phyloP scores from a whole-genome alignment of 345 rosid species.

The Rhizophora apiculata region DNA sequence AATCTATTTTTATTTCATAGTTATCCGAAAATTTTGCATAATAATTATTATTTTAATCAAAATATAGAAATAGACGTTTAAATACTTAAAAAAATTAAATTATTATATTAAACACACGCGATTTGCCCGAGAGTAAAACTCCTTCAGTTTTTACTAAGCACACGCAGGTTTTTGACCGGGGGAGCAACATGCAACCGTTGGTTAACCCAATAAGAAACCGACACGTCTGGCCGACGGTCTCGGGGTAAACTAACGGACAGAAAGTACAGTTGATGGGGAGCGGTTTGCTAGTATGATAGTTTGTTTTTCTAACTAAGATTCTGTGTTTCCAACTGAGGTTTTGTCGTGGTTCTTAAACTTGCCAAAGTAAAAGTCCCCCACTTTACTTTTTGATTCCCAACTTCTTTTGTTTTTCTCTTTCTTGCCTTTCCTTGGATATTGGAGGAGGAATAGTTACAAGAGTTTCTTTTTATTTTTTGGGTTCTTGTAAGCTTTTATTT shows the following conservation, averaged over 20 bases:
- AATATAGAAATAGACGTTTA: too few relatives aligned
- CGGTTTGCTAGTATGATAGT: neutral
- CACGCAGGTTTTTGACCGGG: too few relatives aligned
- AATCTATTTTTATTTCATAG: too few relatives aligned
- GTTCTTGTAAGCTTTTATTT: neutral
- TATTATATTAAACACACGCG: too few relatives aligned
- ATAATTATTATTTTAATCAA: too few relatives aligned
- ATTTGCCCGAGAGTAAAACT: neutral
- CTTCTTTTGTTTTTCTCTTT: neutral
- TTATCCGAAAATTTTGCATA: too few relatives aligned
- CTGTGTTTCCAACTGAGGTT: neutral
- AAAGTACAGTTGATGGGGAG: neutral
- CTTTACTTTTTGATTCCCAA: constrained; percentile 5
- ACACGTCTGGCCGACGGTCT: constrained; percentile 19
- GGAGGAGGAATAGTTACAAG: constrained; percentile 34
- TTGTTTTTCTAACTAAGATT: too few relatives aligned
- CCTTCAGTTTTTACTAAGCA: neutral
- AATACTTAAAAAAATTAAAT: too few relatives aligned
- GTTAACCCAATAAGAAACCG: neutral
- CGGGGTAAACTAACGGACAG: neutral
- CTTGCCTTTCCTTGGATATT: constrained; percentile 34
- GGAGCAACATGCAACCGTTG: neutral
- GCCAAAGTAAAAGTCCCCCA: constrained; percentile 2
- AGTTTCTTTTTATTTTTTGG: neutral
- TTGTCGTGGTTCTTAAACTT: neutral